Base-by-base conservation (phyloP, 2,329 filamentous ascomycete genomes). In the Thermomyces lanuginosus region DNA sequence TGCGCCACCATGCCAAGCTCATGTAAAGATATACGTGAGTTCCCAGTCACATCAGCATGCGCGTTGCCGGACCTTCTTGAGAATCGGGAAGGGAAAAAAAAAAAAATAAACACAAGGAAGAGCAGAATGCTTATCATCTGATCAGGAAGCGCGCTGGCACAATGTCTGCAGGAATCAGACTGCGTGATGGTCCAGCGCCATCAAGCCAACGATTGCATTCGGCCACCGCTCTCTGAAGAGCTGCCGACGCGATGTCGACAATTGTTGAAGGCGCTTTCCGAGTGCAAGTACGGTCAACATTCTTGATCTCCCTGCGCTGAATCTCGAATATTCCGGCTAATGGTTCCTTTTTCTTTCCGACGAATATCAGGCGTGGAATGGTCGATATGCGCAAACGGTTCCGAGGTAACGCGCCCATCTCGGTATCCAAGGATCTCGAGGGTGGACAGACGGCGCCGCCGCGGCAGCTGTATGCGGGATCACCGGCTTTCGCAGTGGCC, bases 331-430 rank as follows among this genome's bases (percentile, higher is more conserved):
- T 5, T 11, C 11, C 14, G 6, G n/a, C 21, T 11, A 14, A 6
- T 8, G 17, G 3, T 15, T 12, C 12, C 22, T 22, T 7, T 12
- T 13, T 23, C 24, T 20, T 28, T 16, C 12, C 10, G 12, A 16
- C 13, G 4, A 9, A 16, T n/a, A n/a, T 20, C 23, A 57, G 55
- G 48, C 78, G 86, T 38, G 89, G 89, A 38, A 72, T 92, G 72
- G 78, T 95, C 42, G 89, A 98, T 53, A 98, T 98, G 89, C 80
- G 89, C 52, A 95, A 95, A 61, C 77, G 89, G 17, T 95, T 98
- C 58, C 72, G 89, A 30, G 89, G 89, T 32, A 95, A 95, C 60
- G 72, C 82, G 51, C 83, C 89, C 28, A 74, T 92, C 38, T 64
- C 71, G 13, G 69, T 76, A 38, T 63, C 72, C 42, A 64, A 72